These are phyloP conservation scores for Saksenaea vasiformis DNA, from an alignment of 371 early-diverging fungal genomes.

Conservation along the genomic window DNA sequence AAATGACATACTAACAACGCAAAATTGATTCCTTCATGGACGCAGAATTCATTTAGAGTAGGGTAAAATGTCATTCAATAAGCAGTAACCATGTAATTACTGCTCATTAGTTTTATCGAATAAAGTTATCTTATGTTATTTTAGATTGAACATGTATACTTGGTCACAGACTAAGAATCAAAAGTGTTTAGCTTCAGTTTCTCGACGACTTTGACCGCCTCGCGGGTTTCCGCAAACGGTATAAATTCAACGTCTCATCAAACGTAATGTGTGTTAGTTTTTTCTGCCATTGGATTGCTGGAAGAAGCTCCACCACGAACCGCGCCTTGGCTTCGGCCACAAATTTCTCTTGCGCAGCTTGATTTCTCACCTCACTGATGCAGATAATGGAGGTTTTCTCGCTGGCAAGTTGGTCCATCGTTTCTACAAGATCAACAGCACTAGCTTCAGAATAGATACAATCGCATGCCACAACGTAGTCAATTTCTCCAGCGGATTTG, in stretches of 20 bases:
- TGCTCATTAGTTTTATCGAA: too few species aligned
- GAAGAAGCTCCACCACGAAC: conserved; percentile 43
- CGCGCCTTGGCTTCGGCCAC: conserved; percentile 35
- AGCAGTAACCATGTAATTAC: too few species aligned
- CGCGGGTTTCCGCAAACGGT: conserved; percentile 32
- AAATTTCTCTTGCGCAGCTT: conserved; percentile 55
- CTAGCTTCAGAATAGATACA: conserved; percentile 62
- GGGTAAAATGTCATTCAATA: too few species aligned
- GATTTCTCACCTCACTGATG: conserved; percentile 54
- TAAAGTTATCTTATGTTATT: too few species aligned
- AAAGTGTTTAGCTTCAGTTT: not conserved
- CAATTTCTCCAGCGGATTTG: conserved; percentile 36
- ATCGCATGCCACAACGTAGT: conserved; percentile 54
- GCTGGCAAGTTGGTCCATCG: conserved; percentile 40
- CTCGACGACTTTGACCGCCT: conserved; percentile 17
- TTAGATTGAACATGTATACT: too few species aligned
- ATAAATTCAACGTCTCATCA: conserved; percentile 51
- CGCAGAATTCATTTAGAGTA: too few species aligned
- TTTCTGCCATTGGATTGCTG: conserved; percentile 46
- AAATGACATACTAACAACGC: too few species aligned
- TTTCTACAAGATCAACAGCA: conserved; percentile 47
- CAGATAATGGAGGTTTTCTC: conserved; percentile 47
- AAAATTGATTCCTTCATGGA: too few species aligned
- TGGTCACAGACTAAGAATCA: not conserved
- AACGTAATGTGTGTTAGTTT: conserved; percentile 39